Conservation (phyloP, 2,329 filamentous ascomycete species). For the Pestalotiopsis fici region DNA sequence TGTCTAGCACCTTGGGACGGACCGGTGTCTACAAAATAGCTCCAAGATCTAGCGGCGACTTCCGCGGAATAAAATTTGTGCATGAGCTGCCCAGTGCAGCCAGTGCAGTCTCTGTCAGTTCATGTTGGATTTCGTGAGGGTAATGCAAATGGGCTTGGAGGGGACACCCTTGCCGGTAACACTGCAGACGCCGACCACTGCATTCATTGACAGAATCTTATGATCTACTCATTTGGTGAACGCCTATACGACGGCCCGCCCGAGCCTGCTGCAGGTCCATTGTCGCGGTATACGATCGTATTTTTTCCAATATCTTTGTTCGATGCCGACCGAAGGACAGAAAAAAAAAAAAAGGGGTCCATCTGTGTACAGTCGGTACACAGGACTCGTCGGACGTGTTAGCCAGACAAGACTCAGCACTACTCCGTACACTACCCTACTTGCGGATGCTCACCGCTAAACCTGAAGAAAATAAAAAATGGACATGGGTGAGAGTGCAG, state of each 20-base stretch:
- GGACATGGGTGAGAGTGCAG: background rate
- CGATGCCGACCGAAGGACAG: background rate
- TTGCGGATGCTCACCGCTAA: background rate
- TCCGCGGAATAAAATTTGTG: background rate
- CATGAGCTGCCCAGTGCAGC: background rate
- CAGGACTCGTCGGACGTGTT: background rate
- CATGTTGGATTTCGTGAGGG: background rate
- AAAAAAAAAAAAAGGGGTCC: constrained; percentile 3
- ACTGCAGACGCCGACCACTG: background rate
- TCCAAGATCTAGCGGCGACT: background rate
- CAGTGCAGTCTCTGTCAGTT: no score
- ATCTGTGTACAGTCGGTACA: background rate
- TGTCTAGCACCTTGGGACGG: background rate
- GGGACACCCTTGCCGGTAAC: background rate
- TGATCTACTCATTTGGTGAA: background rate
- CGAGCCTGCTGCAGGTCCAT: background rate
- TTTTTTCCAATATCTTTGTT: background rate
- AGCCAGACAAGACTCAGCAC: background rate
- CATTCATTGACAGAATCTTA: background rate
- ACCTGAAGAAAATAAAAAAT: background rate
- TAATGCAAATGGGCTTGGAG: background rate
- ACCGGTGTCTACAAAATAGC: background rate
- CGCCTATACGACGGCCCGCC: background rate
- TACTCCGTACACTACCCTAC: background rate
- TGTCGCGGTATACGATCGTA: background rate